A percentile compares a stretch with the other conserved stretches of the same genome.
These are phyloP conservation scores for Ehretia macrophylla DNA, from an alignment of 257 asterid genomes.

Conservation along the genomic window DNA sequence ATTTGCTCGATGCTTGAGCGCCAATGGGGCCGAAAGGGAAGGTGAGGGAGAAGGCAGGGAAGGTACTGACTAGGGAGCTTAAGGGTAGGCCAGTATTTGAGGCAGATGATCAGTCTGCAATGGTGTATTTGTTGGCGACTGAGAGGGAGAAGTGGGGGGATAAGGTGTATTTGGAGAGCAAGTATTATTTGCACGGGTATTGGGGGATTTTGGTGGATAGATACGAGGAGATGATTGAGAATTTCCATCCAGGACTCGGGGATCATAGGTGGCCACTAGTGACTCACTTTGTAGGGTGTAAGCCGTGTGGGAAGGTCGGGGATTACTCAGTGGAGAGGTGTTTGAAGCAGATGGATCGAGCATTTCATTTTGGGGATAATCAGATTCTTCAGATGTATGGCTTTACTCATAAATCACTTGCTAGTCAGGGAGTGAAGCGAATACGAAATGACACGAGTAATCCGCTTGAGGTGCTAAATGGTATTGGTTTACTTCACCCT, in stretches of 20 bases:
- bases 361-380: slow-evolving; percentile 74
- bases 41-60: slow-evolving; percentile 75
- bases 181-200: slow-evolving; percentile 76
- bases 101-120: slow-evolving; percentile 95
- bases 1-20: slow-evolving; percentile 72
- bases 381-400: slow-evolving; percentile 90
- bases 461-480: slow-evolving; percentile 64
- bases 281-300: slow-evolving; percentile 98
- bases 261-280: slow-evolving; percentile 96
- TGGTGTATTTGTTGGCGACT: slow-evolving; percentile 81
- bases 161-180: slow-evolving; percentile 74
- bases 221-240: slow-evolving; percentile 93
- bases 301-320: slow-evolving; percentile 93
- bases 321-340: slow-evolving; percentile 92
- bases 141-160: slow-evolving; percentile 77
- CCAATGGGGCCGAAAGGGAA: slow-evolving; percentile 98
- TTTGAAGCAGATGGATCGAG: slow-evolving; percentile 92
- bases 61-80: slow-evolving; percentile 64
- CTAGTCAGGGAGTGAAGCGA: slow-evolving; percentile 60
- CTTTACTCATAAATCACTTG: slow-evolving; percentile 58
- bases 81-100: slow-evolving; percentile 78
- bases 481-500: slow-evolving; percentile 75
- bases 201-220: slow-evolving; percentile 89
- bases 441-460: slow-evolving; percentile 60
- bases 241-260: slow-evolving; percentile 81